Percentiles rank a stretch among this genome's conserved stretches.
Evolutionary conservation across 768 basidiomycete genomes (phyloP).

Genomic region (Inosperma sp.): DNA sequence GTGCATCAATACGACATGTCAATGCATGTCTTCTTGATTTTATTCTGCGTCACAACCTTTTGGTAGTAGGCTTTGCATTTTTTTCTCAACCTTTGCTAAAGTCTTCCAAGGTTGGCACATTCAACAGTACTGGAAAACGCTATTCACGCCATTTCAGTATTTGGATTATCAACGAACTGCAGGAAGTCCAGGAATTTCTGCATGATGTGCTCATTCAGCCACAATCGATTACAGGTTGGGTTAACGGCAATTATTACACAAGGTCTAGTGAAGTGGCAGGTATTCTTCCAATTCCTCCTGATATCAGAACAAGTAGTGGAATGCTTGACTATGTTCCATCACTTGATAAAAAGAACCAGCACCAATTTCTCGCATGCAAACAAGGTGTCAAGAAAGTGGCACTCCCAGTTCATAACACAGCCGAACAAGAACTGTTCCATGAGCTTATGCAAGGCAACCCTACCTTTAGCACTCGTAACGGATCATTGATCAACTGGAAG

Average conservation of each 20-base stretch:
- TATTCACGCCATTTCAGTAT: conserved; percentile 22
- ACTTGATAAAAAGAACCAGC: conserved; percentile 6
- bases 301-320: conserved; percentile 4
- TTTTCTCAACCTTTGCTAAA: background rate
- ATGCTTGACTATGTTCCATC: conserved; percentile 6
- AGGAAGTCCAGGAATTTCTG: conserved; percentile 11
- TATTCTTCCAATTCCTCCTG: conserved; percentile 10
- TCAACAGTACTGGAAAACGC: conserved; percentile 20
- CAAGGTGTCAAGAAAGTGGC: conserved; percentile 22
- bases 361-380: conserved; percentile 17
- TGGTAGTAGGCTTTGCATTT: conserved; percentile 14
- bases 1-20: conserved; percentile 22
- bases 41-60: conserved; percentile 25
- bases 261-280: conserved; percentile 14
- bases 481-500: background rate
- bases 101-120: conserved; percentile 21
- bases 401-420: conserved; percentile 21
- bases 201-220: conserved; percentile 9
- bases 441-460: conserved; percentile 6
- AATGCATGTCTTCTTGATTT: conserved; percentile 23
- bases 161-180: conserved; percentile 21
- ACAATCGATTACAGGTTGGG: conserved; percentile 11
- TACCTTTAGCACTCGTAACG: conserved; percentile 1
- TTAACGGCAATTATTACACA: conserved; percentile 19
- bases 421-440: conserved; percentile 21